A percentile compares a stretch with the other conserved stretches of the same genome.
Evolutionary conservation across 2,329 filamentous ascomycete genomes (phyloP).

Genomic region (Cryphonectria naterciae): DNA sequence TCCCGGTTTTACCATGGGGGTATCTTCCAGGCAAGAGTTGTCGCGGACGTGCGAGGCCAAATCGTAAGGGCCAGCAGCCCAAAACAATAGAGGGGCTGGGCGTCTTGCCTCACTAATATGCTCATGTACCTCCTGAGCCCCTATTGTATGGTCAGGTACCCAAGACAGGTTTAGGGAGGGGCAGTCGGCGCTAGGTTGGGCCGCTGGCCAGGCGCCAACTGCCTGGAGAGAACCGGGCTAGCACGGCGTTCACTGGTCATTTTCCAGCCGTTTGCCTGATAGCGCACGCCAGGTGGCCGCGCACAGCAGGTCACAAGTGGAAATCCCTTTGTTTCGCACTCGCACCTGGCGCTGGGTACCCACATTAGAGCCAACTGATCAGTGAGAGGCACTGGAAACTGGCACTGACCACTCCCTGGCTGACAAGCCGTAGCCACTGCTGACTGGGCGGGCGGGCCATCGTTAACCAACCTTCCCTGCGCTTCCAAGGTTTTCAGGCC

Average conservation of each 20-base stretch:
- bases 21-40: background rate
- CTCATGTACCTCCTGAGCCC: background rate
- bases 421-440: background rate
- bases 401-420: background rate
- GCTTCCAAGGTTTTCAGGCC: constrained; percentile 15
- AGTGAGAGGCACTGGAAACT: background rate
- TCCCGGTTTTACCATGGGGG: background rate
- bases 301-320: background rate
- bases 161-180: background rate
- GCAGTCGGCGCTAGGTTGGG: background rate
- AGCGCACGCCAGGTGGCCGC: background rate
- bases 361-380: background rate
- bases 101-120: background rate
- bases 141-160: background rate
- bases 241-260: background rate
- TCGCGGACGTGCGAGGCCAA: background rate
- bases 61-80: background rate
- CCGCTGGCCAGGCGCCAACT: background rate
- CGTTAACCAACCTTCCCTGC: constrained; percentile 2
- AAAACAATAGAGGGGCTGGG: constrained; percentile 7
- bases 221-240: background rate
- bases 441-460: constrained; percentile 4
- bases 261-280: background rate
- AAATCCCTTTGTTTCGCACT: constrained; percentile 7
- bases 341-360: background rate